These are phyloP conservation scores for Ampelocalamus luodianensis DNA, from an alignment of 176 grass and related monocot species.

Conservation along the genomic window DNA sequence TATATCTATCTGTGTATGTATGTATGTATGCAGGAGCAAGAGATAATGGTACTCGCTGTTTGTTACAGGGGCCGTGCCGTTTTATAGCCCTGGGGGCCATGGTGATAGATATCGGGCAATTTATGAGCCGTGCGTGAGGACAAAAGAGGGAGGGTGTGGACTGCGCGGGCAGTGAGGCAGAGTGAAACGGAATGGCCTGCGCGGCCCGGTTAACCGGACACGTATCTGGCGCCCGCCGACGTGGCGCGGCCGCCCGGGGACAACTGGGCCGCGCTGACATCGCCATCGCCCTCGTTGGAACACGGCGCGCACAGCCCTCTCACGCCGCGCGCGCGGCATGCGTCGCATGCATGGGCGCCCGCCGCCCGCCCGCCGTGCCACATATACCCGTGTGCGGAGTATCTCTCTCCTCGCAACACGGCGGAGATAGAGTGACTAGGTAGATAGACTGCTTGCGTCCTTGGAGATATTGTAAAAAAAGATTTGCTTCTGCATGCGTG, in stretches of 20 bases:
- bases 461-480: not conserved
- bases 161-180: not conserved
- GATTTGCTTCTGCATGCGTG: not conserved
- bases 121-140: conserved; percentile 34
- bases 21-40: not conserved
- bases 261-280: conserved; percentile 46
- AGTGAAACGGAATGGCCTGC: conserved; percentile 41
- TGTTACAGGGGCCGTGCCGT: conserved; percentile 39
- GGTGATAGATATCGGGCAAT: conserved; percentile 14
- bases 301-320: not conserved
- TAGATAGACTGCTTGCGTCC: not conserved
- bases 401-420: not conserved
- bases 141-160: conserved; percentile 34
- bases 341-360: conserved; percentile 27
- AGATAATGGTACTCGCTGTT: not conserved
- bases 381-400: not conserved
- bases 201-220: conserved; percentile 9
- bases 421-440: conserved; percentile 6
- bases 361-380: not conserved
- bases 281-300: conserved; percentile 6
- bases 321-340: conserved; percentile 33
- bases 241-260: conserved; percentile 24
- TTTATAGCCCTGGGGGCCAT: conserved; percentile 23
- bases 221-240: conserved; percentile 28
- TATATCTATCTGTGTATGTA: not conserved